These are phyloP conservation scores for Rhododendron henanense DNA, from an alignment of 148 eudicot genomes.

Conservation along the genomic window DNA sequence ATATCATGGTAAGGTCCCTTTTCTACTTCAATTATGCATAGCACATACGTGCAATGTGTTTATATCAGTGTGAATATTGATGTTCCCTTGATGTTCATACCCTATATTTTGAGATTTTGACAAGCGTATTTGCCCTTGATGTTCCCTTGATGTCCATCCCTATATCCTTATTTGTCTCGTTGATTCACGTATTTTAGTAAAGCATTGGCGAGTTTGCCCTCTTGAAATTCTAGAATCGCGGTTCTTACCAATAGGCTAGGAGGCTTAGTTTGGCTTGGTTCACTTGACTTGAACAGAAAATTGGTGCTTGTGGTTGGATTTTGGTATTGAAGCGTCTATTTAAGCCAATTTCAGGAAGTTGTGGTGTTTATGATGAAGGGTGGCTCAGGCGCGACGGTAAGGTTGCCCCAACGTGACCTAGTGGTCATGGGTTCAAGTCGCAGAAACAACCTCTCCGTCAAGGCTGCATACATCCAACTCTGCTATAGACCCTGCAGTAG, in stretches of 20 bases:
- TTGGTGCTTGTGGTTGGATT: neutral
- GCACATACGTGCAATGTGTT: neutral
- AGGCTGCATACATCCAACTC: neutral
- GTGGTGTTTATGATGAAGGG: neutral
- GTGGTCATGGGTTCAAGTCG: neutral
- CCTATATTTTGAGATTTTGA: neutral
- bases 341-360: neutral
- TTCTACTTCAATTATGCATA: neutral
- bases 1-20: neutral
- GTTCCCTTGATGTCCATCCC: neutral
- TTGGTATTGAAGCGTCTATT: neutral
- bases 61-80: neutral
- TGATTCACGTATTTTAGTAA: neutral
- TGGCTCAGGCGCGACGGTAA: neutral
- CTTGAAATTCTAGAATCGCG: neutral
- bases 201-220: neutral
- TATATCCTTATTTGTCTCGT: neutral
- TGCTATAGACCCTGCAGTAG: neutral
- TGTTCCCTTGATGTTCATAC: neutral
- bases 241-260: neutral
- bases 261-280: neutral
- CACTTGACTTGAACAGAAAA: neutral
- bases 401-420: neutral
- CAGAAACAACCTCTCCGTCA: neutral
- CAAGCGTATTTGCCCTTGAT: neutral